phyloP scores from a whole-genome alignment of 2,329 filamentous ascomycete genomes.

The Fusarium buharicum region DNA sequence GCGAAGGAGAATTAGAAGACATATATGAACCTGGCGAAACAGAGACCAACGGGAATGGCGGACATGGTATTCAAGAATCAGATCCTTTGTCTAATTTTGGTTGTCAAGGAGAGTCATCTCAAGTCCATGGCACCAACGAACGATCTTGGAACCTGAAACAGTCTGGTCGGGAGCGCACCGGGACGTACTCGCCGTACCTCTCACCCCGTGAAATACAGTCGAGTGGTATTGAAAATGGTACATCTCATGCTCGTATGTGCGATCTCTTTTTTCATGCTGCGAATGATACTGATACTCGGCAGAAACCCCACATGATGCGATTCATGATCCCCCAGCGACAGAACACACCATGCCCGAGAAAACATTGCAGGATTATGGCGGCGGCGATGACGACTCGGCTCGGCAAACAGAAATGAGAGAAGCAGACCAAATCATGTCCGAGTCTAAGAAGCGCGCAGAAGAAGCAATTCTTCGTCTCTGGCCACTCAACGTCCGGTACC shows the following conservation, averaged over 20 bases:
- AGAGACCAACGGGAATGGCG: conserved; percentile 7
- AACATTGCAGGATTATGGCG: background rate
- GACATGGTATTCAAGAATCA: background rate
- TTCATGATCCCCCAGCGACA: background rate
- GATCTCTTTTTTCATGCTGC: background rate
- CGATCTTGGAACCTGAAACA: conserved; percentile 10
- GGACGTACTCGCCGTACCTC: conserved; percentile 64
- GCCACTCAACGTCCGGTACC: conserved; percentile 75
- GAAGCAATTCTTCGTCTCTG: conserved; percentile 73
- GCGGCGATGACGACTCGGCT: background rate
- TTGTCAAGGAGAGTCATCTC: background rate
- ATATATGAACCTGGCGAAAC: conserved; percentile 58
- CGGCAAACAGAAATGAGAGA: background rate
- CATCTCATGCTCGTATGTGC: conserved; percentile 23
- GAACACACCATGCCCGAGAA: background rate
- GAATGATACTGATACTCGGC: conserved; percentile 12
- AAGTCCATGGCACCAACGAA: conserved; percentile 1
- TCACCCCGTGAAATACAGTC: conserved; percentile 60
- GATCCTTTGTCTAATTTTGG: background rate
- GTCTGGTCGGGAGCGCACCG: conserved; percentile 56
- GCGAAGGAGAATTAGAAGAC: conserved; percentile 72
- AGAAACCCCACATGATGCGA: conserved; percentile 22
- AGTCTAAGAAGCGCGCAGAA: conserved; percentile 69
- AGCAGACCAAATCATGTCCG: conserved; percentile 39
- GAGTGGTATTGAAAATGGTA: conserved; percentile 21